These are phyloP conservation scores for Harringtonia lauricola DNA, from an alignment of 2,329 filamentous ascomycete genomes.

Conservation along the genomic window DNA sequence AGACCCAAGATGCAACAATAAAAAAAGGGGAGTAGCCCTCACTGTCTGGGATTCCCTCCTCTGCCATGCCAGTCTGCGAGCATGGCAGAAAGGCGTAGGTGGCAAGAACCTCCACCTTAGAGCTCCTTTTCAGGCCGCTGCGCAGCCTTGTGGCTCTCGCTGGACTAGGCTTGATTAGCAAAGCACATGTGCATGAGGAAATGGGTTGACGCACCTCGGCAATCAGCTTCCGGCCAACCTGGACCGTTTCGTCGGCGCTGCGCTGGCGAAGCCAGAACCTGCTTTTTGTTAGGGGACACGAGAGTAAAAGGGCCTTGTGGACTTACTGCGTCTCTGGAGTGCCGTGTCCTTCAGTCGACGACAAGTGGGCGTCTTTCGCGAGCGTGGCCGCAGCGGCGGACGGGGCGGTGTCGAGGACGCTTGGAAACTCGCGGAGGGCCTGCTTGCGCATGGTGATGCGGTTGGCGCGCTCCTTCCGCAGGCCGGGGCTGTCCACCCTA, in stretches of 20 bases:
- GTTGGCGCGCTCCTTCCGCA: slow-evolving; percentile 76
- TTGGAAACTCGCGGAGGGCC: slow-evolving; percentile 63
- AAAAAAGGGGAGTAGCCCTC: too few species aligned
- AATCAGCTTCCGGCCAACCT: slow-evolving; percentile 44
- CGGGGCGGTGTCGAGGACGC: slow-evolving; percentile 41
- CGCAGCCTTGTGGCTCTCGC: too few species aligned
- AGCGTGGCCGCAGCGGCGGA: slow-evolving; percentile 28
- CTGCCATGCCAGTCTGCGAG: too few species aligned
- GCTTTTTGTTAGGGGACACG: neutral
- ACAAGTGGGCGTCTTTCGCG: slow-evolving; percentile 29
- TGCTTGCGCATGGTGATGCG: slow-evolving; percentile 71
- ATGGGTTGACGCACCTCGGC: slow-evolving; percentile 24
- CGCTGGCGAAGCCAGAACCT: slow-evolving; percentile 55
- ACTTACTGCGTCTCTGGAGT: slow-evolving; percentile 40
- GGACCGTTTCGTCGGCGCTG: slow-evolving; percentile 44
- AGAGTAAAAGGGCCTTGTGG: too few species aligned
- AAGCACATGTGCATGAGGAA: too few species aligned
- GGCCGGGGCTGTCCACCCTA: slow-evolving; percentile 75
- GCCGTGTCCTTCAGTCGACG: slow-evolving; percentile 21
- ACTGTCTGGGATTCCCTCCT: too few species aligned
- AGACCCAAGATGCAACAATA: too few species aligned
- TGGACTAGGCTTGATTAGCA: too few species aligned
- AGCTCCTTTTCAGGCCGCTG: too few species aligned
- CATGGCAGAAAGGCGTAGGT: too few species aligned
- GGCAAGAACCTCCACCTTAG: too few species aligned